Base-by-base conservation (phyloP, 2,329 filamentous ascomycete species). In the Xenoacremonium recifei region DNA sequence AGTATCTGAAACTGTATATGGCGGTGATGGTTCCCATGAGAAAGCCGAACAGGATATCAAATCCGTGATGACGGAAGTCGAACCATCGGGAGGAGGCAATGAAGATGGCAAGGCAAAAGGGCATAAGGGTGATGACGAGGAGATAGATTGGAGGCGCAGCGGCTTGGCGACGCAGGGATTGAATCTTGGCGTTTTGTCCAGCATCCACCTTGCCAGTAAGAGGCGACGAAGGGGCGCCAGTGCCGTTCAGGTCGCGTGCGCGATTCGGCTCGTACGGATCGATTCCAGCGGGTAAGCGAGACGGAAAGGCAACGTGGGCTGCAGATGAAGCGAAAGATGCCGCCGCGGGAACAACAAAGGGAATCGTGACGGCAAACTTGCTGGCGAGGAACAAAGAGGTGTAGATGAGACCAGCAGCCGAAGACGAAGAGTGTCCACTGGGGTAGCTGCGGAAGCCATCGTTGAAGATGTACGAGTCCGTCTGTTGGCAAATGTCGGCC, bases 21-120 rank as follows among this genome's bases (percentile, higher is more conserved):
- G 87, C 79, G 27, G 79, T 79, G 33, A 82, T 66, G 12, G 84
- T 76, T 7, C 92, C 92, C 48, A 96, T 85, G 11, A 87, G 51
- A 41, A 84, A 86, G n/a, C 92, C 92, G 49, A 87, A 89, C 3
- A 96, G 68, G 51, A 96, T 87, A 51, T 97, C 92, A 62, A 96
- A 92, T n/a, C 85, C 90, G 62, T 92, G 87, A 64, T 97, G 92
- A 29, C 88, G 82, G 69, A 85, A 95, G 64, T 96, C 85, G 45
- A 85, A 90, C 78, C 85, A 97, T 10, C 92, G 85, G 2, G 89
- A 92, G 20, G 84, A 80, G n/a, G 85, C 77, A 48, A 96, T 86
- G 68, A 90, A 96, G 49, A 90, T 78, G 5, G 90, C 85, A 2
- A 80, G 71, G 42, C 82, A 85, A 50, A 90, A 78, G 3, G 91